Base-by-base conservation (phyloP, 768 basidiomycete species). In the Wakefieldia striispora region DNA sequence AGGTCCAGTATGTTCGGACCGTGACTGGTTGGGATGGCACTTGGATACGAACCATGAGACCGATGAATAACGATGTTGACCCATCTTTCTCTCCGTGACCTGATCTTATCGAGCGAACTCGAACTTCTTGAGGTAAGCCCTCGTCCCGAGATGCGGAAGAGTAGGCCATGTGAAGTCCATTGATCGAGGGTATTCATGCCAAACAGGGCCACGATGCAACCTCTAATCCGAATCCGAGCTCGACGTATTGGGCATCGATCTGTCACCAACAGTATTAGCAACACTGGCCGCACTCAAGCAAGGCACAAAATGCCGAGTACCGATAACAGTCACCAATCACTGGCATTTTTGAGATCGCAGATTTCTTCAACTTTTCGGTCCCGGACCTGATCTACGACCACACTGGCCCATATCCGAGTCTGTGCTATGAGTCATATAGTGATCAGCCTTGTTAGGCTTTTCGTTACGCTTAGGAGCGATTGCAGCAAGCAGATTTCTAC, bases 81-180 rank as follows among this genome's bases (percentile, higher is more conserved):
- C 20, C 17, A 7, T 16, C 42, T 19, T 36, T 64, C 0, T 26
- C 67, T 87, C 47, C 65, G 61, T 21, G 79, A 82, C 42, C 62
- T 83, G 1, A 59, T 86, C 21, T 68, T 77, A 40, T 74, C 75
- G 2, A 69, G 69, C 14, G 64, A 70, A 26, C 56, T 82, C 14
- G 62, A 72, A 0, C 70, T 79, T 38, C 79, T 83, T 5, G 69
- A 50, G 26, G 39, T 47, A 72, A 37, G 80, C 77, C 5, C 62
- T 83, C 2, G 72, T 82, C 11, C 79, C 80, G 0, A 82, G 82
- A 0, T 87, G 84, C 58, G 86, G 86, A 12, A 72, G 64, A 73
- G 61, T 63, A 40, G 35, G 57, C 27, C 21, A 7, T 11, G 21
- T n/a, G 29, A 23, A 24, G 6, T n/a, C 16, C 38, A 36, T 16